Base-by-base conservation (phyloP, 139 green algal species). In the Volvox africanus region DNA sequence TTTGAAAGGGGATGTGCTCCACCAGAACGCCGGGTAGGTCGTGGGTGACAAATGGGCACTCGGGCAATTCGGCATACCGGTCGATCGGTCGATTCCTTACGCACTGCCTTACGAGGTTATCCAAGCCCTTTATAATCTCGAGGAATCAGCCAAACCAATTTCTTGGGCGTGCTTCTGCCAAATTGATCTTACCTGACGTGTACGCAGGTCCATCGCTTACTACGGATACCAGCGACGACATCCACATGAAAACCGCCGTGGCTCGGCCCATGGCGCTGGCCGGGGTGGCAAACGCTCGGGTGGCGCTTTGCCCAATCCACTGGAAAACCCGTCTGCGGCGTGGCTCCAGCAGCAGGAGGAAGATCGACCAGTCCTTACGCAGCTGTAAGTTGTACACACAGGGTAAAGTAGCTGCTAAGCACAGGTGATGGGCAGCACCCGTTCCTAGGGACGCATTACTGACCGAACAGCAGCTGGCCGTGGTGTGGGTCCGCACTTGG, bases 1-100 rank as follows among this genome's bases (percentile, higher is more conserved):
- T 21, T 32, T 90, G 20, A 90, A 90, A 55, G 86, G 86, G 0
- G 50, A 90, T 22, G 86, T 90, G 71, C 71, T 90, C 44, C 86
- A 90, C 73, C 86, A 82, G 44, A 82, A 89, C n/a, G 69, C 85
- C 19, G 85, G 85, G 44, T 75, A 33, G 36, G 76, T 84, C 22
- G 17, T n/a, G 32, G 17, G 17, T n/a, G 71, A 35, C 26, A 28
- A 12, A 26, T 73, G 21, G 65, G 65, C 65, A 30, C 9, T 55
- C 44, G 44, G 44, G 44, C 44, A 55, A 55, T 55, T 55, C 44
- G 44, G 44, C 44, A 5, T 9, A 9, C 44, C 5, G 44, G 44
- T 55, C 9, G 44, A 55, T 55, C 9, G n/a, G n/a, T n/a, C n/a
- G n/a, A n/a, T n/a, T n/a, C n/a, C n/a, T n/a, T n/a, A n/a, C n/a